Base-by-base conservation (phyloP, 148 eudicot genomes). In the Silene conica region DNA sequence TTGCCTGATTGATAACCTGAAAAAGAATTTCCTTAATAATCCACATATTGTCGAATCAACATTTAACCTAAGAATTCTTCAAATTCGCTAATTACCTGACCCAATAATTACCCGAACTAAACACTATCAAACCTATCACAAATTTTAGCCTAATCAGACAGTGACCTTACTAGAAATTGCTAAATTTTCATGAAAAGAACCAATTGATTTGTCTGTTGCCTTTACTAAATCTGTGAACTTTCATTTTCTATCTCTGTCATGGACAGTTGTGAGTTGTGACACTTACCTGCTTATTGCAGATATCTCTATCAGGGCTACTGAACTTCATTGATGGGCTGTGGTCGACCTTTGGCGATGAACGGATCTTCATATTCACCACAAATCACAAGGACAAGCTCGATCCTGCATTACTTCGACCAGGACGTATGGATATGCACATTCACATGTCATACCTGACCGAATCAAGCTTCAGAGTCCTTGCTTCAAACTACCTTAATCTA, bases 351-450 rank as follows among this genome's bases (percentile, higher is more conserved):
- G 89, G 89, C 13, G 87, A 83, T 14, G 89, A 86, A 54, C 54
- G 87, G 12, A 86, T 86, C 63, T 82, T 86, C 57, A 63, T 86
- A 3, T 86, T 86, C 77, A 86, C 89, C 1, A 83, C 87, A 18
- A 86, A 86, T 43, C 71, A 84, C 71, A 86, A 82, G 73, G 87
- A 84, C n/a, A 80, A 68, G 72, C 84, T 86, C 12, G 87, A 82
- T 20, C 84, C 87, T 0, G 87, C 89, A 0, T 48, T 86, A 66
- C 70, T 84, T 10, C 78, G 87, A 5, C 85, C 89, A 13, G 89
- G 89, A 2, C 80, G 89, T 0, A 86, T 83, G 89, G 89, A 86
- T 46, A 73, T 81, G 78, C 89, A 86, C 74, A 82, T 86, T 69
- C 83, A 81, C 82, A 86, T 86, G 89, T 81, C 89, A 1, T 86